Percentiles rank a stretch among this genome's conserved stretches.
Conservation (phyloP, 495 filamentous ascomycete species). For the Podospora anserina region DNA sequence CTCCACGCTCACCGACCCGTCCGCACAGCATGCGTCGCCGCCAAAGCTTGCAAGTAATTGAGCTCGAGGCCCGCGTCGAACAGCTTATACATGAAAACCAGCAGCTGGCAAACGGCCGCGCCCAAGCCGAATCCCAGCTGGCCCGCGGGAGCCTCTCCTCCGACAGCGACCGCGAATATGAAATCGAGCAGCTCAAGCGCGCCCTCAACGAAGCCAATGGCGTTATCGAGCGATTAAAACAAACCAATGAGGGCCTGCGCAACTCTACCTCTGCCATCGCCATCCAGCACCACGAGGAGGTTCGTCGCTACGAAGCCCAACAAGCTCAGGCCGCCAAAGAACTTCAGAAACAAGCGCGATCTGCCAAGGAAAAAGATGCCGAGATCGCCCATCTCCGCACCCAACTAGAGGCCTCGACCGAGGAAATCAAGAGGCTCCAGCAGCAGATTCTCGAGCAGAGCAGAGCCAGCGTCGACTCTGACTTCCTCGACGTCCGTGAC, state of each 20-base stretch:
- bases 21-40: conserved; percentile 93
- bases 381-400: conserved; percentile 73
- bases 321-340: conserved; percentile 55
- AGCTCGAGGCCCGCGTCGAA: conserved; percentile 71
- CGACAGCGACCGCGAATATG: conserved; percentile 65
- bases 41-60: conserved; percentile 93
- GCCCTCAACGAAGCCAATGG: conserved; percentile 74
- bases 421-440: conserved; percentile 77
- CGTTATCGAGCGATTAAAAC: conserved; percentile 71
- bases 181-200: conserved; percentile 74
- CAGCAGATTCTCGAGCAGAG: conserved; percentile 62
- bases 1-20: conserved; percentile 88
- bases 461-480: conserved; percentile 53
- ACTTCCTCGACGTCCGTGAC: conserved; percentile 77
- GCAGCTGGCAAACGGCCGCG: conserved; percentile 65
- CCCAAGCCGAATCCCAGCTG: conserved; percentile 56
- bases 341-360: conserved; percentile 55
- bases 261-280: conserved; percentile 70
- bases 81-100: conserved; percentile 79
- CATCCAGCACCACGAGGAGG: conserved; percentile 62
- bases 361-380: conserved; percentile 75
- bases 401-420: conserved; percentile 72
- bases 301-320: conserved; percentile 56
- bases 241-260: conserved; percentile 76
- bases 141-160: conserved; percentile 43